Evolutionary conservation across 2,329 filamentous ascomycete genomes (phyloP), one percentile per base, ranked within the genome.

Genomic region (Drechslerella dactyloides): DNA sequence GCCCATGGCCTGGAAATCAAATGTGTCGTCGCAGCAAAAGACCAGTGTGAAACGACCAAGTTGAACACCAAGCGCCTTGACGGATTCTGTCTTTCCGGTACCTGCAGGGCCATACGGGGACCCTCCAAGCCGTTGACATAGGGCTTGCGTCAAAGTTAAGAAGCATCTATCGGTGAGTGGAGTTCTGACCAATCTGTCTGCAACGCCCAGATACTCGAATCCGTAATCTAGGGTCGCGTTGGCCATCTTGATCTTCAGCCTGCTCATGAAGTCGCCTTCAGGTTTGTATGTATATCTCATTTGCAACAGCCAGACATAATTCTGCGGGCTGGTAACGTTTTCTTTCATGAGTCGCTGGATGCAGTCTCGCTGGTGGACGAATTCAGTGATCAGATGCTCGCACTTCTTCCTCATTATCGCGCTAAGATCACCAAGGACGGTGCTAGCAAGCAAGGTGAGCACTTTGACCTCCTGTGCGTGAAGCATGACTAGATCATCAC

Each of bases 1-100:
- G 13, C 96, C 96, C 94, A 99, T 99, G 56, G 94, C 94, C 78
- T 99, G 94, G 84, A 97, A 99, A 80, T 99, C 94, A 77, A 99
- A 99, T 0, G 94, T 99, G 81, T 99, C 94, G 78, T 99, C 94
- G 82, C 94, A 99, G 80, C 96, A 99, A 83, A 99, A 99, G 27
- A 99, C 96, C 24, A 99, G 86, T 1, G 96, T 99, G 80, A 99
- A 99, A 70, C 96, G 89, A 79, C 94, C 96, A 61, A 99, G 87
- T 79, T 99, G 93, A 2, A 99, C 86, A 83, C 94, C 96, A 24
- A 99, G 85, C 19, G 94, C 94, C 81, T 99, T 99, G 79, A 99
- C 94, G 1, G 94, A 99, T 79, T 99, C 94, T 0, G 94, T 99
- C 82, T 99, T 99, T 79, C 94, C 94, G 50, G 94, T 99, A 83